phyloP scores from a whole-genome alignment of 2,329 filamentous ascomycete genomes.

The Aspergillus texensis region DNA sequence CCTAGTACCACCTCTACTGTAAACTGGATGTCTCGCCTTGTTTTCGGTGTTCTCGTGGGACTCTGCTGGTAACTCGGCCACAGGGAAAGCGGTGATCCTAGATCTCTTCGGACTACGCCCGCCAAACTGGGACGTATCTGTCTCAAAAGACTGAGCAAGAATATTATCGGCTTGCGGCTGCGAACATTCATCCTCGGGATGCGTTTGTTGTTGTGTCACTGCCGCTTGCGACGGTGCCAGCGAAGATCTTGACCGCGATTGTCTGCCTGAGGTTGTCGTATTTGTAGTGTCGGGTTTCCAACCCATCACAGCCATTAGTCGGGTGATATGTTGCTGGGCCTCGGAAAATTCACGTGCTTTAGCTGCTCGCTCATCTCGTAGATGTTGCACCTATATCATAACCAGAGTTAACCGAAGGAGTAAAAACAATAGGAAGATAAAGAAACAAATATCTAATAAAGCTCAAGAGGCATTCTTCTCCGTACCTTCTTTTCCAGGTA shows the following conservation, averaged over 20 bases:
- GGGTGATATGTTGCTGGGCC: conserved; percentile 42
- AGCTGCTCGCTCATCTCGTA: conserved; percentile 38
- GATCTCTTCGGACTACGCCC: conserved; percentile 34
- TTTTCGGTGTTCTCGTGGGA: conserved; percentile 8
- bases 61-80: conserved; percentile 13
- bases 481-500: conserved; percentile 38
- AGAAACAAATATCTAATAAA: not conserved
- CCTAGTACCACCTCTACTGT: conserved; percentile 6
- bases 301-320: conserved; percentile 43
- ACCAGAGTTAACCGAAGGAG: not conserved
- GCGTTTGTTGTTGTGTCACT: conserved; percentile 18
- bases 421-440: not conserved
- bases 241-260: conserved; percentile 20
- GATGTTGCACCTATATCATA: conserved; percentile 32
- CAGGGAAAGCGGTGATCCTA: conserved; percentile 25
- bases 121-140: conserved; percentile 18
- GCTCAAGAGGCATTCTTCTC: not conserved
- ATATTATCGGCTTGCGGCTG: conserved; percentile 16
- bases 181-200: conserved; percentile 20
- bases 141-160: conserved; percentile 26
- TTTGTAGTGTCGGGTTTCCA: conserved; percentile 29
- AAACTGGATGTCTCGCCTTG: conserved; percentile 13
- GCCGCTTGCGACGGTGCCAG: conserved; percentile 13
- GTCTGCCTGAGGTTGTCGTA: conserved; percentile 19
- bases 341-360: conserved; percentile 44